phyloP scores from a whole-genome alignment of 2,329 filamentous ascomycete genomes.

The Nothophaeocryptopus gaeumannii region DNA sequence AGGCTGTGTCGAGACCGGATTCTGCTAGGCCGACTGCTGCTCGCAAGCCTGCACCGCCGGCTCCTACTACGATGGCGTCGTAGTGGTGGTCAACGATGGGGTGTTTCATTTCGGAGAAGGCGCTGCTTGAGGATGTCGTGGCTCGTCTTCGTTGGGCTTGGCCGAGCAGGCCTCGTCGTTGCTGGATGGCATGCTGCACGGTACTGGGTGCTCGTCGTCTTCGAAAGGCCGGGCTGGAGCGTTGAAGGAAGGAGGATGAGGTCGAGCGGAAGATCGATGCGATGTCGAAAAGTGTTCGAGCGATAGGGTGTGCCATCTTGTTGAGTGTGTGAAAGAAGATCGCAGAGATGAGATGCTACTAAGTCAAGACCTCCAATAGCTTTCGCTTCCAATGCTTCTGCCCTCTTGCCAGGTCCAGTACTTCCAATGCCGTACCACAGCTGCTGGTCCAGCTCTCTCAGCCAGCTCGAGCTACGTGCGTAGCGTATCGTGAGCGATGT shows the following conservation, averaged over 20 bases:
- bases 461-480: too few relatives aligned
- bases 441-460: too few relatives aligned
- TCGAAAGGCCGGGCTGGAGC: slow-evolving; percentile 10
- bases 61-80: slow-evolving; percentile 57
- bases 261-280: slow-evolving; percentile 13
- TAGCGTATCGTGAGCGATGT: too few relatives aligned
- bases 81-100: slow-evolving; percentile 97
- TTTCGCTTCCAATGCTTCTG: too few relatives aligned
- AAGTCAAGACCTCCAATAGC: too few relatives aligned
- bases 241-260: slow-evolving; percentile 7
- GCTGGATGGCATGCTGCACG: slow-evolving; percentile 5
- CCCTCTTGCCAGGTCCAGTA: too few relatives aligned
- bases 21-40: slow-evolving; percentile 64
- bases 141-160: slow-evolving; percentile 29
- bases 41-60: slow-evolving; percentile 62
- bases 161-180: slow-evolving; percentile 23
- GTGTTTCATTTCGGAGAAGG: slow-evolving; percentile 59
- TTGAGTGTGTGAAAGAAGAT: too few relatives aligned
- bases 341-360: too few relatives aligned
- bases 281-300: slow-evolving; percentile 17
- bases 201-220: slow-evolving; percentile 5
- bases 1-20: slow-evolving; percentile 63
- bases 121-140: slow-evolving; percentile 23
- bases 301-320: slow-evolving; percentile 18
- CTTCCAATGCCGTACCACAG: too few relatives aligned